phyloP scores from a whole-genome alignment of 495 filamentous ascomycete genomes.

The Neurospora discreta region DNA sequence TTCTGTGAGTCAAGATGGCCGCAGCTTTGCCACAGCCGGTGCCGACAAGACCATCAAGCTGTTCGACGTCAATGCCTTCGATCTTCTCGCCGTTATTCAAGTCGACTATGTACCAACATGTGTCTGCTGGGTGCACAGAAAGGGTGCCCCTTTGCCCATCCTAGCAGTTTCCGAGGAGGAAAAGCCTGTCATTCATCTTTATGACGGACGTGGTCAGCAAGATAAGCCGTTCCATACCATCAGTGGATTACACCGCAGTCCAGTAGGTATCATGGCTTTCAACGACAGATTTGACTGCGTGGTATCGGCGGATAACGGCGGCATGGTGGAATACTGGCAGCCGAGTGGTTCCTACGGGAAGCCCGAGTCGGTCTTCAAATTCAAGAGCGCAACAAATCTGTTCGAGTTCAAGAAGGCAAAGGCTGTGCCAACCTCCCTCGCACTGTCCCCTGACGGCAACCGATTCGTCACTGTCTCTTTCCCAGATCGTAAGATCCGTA shows the following conservation, averaged over 20 bases:
- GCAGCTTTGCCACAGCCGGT: constrained; percentile 87
- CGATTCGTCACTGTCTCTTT: constrained; percentile 87
- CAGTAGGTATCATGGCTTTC: constrained; percentile 75
- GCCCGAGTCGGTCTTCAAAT: constrained; percentile 79
- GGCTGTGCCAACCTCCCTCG: constrained; percentile 72
- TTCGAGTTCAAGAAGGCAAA: constrained; percentile 97
- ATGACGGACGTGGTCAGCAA: constrained; percentile 80
- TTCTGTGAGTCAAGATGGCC: constrained; percentile 75
- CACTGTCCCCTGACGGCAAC: constrained; percentile 71
- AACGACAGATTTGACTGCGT: constrained; percentile 86
- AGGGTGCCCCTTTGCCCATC: constrained; percentile 76
- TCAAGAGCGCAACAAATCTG: constrained; percentile 83
- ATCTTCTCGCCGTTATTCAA: constrained; percentile 70
- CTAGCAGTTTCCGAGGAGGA: constrained; percentile 81
- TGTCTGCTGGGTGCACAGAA: constrained; percentile 86
- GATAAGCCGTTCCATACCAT: constrained; percentile 63
- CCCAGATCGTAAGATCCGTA: constrained; percentile 80
- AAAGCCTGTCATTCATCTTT: constrained; percentile 62
- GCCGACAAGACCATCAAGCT: constrained; percentile 83
- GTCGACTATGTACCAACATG: constrained; percentile 64
- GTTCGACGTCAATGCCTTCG: constrained; percentile 93
- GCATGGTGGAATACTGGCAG: constrained; percentile 96
- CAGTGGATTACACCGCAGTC: constrained; percentile 60
- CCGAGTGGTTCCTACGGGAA: constrained; percentile 76
- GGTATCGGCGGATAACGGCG: constrained; percentile 74